Evolutionary conservation across 108 stramenopile species (phyloP).

Genomic region (Fragilaria crotonensis): DNA sequence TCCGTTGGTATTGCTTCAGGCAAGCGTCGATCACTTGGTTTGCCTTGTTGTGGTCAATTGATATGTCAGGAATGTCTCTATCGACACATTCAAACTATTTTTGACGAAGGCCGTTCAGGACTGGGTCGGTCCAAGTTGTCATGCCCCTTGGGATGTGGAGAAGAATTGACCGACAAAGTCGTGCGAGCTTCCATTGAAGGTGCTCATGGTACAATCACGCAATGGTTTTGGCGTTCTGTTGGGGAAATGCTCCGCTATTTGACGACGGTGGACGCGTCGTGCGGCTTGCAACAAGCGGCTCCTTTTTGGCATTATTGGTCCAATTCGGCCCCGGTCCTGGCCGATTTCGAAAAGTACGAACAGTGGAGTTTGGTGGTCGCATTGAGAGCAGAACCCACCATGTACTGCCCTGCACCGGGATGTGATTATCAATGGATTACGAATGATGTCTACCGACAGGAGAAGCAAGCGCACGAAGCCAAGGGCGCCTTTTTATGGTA

Average conservation of each 20-base stretch:
- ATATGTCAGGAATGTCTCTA: slow-evolving; percentile 13
- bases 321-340: slow-evolving; percentile 3
- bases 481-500: slow-evolving; percentile 11
- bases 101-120: slow-evolving; percentile 13
- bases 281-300: not conserved
- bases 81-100: slow-evolving; percentile 13
- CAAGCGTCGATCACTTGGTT: too few relatives aligned
- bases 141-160: slow-evolving; percentile 17
- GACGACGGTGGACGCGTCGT: too few relatives aligned
- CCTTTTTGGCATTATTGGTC: slow-evolving; percentile 3
- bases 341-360: slow-evolving; percentile 8
- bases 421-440: slow-evolving; percentile 19
- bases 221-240: not conserved
- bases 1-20: too few relatives aligned
- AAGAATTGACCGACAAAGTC: not conserved
- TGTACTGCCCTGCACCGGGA: slow-evolving; percentile 15
- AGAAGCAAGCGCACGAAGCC: slow-evolving; percentile 10
- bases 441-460: not conserved
- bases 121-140: slow-evolving; percentile 6
- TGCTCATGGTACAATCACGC: not conserved
- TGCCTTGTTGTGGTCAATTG: slow-evolving; percentile 5
- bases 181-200: slow-evolving; percentile 10
- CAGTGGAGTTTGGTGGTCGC: slow-evolving; percentile 14
- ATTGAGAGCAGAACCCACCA: not conserved
- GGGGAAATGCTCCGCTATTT: not conserved